Evolutionary conservation across 2,329 filamentous ascomycete species (phyloP).

Genomic region (Diaporthe amygdali): DNA sequence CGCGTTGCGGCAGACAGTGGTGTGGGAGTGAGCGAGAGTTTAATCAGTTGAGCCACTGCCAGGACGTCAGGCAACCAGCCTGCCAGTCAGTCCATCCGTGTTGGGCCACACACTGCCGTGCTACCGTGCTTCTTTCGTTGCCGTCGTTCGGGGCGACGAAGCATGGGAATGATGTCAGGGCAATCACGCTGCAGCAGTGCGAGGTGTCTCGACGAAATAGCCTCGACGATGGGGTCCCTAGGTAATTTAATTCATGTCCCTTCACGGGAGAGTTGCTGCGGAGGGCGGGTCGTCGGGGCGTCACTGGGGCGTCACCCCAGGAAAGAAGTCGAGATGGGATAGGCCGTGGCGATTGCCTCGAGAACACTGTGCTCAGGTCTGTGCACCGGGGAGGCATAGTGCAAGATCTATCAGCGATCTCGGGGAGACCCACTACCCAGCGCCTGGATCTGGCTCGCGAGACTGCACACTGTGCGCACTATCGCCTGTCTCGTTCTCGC

Average conservation of each 20-base stretch:
- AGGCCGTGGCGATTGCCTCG: not conserved
- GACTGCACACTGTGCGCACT: not conserved
- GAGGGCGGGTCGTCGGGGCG: conserved; percentile 3
- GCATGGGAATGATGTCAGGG: conserved; percentile 3
- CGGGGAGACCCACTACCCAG: not conserved
- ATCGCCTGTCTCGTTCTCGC: not conserved
- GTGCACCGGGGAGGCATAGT: not conserved
- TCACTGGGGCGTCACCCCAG: not conserved
- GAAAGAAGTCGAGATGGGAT: not conserved
- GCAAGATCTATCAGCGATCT: not conserved
- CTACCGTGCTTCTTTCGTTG: not conserved
- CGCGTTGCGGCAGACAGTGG: not conserved
- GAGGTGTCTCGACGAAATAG: not conserved
- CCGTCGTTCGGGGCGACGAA: not conserved
- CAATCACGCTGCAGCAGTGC: not conserved
- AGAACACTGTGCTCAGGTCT: not conserved
- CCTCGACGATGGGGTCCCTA: conserved; percentile 2
- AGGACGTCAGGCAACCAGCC: not conserved
- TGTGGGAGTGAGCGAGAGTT: not conserved
- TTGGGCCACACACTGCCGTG: not conserved
- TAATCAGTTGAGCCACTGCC: no score
- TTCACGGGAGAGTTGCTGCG: not conserved
- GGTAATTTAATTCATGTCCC: conserved; percentile 11
- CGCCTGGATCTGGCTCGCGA: not conserved
- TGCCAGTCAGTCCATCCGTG: not conserved